A percentile compares a stretch with the other conserved stretches of the same genome.
These are phyloP conservation scores for Ophiosphaerella korrae DNA, from an alignment of 2,329 filamentous ascomycete species.

Conservation along the genomic window DNA sequence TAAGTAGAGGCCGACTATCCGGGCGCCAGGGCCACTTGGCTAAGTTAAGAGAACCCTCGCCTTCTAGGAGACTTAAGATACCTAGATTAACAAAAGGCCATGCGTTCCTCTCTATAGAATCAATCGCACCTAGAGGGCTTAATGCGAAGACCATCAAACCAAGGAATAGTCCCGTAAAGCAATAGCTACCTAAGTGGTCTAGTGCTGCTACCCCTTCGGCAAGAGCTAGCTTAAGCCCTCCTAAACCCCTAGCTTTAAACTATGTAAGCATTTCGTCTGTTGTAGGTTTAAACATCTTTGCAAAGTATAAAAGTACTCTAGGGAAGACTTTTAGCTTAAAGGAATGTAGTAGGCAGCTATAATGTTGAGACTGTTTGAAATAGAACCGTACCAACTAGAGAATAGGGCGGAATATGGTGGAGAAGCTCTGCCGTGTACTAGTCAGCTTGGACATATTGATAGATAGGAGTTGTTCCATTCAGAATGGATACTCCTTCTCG, in stretches of 20 bases:
- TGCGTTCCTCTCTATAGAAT: neutral
- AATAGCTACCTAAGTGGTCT: conserved; percentile 3
- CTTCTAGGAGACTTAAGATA: neutral
- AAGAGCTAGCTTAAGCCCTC: neutral
- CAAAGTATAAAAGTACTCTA: neutral
- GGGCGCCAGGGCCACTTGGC: neutral
- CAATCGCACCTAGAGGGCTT: neutral
- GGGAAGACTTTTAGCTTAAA: conserved; percentile 1
- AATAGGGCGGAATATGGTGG: neutral
- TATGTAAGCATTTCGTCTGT: neutral
- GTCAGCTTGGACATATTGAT: neutral
- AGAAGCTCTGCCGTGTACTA: neutral
- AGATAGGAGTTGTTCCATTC: neutral
- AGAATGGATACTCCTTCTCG: neutral
- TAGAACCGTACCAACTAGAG: conserved; percentile 3
- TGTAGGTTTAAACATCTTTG: neutral
- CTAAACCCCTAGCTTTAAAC: neutral
- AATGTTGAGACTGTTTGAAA: neutral
- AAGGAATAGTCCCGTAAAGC: conserved; percentile 1
- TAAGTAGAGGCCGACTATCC: neutral
- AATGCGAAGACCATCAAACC: neutral
- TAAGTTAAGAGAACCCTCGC: neutral
- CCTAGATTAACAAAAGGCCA: neutral
- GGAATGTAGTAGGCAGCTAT: neutral
- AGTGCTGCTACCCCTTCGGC: conserved; percentile 1